Conservation (phyloP, 73 alveolate species). For the Paraurostyla sp. region DNA sequence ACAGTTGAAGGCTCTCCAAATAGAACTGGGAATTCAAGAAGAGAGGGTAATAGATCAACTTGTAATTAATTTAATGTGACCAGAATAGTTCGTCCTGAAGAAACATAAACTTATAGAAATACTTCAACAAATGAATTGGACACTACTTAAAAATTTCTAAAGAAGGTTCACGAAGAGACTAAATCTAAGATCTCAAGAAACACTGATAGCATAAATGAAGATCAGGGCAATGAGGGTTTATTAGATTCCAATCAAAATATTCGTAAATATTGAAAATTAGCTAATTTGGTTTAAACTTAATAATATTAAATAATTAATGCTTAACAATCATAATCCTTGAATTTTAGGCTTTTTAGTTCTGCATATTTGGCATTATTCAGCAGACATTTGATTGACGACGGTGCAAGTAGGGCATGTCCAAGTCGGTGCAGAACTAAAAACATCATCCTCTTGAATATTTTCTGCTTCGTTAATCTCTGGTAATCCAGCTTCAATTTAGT, state of each 20-base stretch:
- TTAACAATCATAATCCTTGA: too few relatives aligned
- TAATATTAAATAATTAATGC: too few relatives aligned
- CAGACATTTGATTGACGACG: background rate
- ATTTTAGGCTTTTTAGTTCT: slow-evolving; percentile 40
- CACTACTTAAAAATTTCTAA: slow-evolving; percentile 21
- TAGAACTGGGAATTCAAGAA: background rate
- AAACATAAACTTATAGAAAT: background rate
- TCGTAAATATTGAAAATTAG: too few relatives aligned
- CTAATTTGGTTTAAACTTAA: too few relatives aligned
- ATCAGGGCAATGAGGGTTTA: slow-evolving; percentile 16
- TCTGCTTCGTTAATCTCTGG: slow-evolving; percentile 72
- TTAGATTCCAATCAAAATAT: too few relatives aligned
- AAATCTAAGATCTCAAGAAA: slow-evolving; percentile 19
- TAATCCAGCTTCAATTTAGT: slow-evolving; percentile 72
- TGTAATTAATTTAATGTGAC: background rate
- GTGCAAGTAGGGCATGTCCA: slow-evolving; percentile 76
- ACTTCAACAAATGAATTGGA: slow-evolving; percentile 32
- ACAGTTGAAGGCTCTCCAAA: slow-evolving; percentile 41
- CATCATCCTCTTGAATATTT: background rate
- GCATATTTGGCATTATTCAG: slow-evolving; percentile 52
- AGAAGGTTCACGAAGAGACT: background rate
- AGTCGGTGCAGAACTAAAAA: background rate
- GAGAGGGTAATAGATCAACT: background rate
- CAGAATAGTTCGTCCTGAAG: background rate
- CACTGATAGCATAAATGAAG: slow-evolving; percentile 32